Evolutionary conservation across 805 yeast species (phyloP), one percentile per base, ranked within the genome.

Genomic region (Candida fluviatilis): DNA sequence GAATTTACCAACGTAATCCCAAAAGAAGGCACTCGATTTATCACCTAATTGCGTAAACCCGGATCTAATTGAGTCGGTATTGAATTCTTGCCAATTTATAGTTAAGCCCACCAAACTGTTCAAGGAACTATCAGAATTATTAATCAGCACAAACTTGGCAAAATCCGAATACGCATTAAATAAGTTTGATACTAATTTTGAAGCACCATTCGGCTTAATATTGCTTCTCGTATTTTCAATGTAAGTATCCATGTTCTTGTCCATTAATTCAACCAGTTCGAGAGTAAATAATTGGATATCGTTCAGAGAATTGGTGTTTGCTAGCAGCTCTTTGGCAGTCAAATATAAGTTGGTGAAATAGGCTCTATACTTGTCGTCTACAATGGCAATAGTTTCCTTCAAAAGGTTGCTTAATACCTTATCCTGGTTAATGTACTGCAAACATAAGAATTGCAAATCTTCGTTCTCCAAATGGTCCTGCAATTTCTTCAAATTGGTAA

Each of bases 171-270:
- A 39, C 11, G n/a, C 15, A 18, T 35, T 34, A 27, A 43, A 43
- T 44, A 42, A 43, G 7, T 10, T 17, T 4, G 34, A n/a, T 13
- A 45, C 6, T 3, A 31, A 25, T 12, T 21, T 35, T 1, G 35
- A 21, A 1, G 40, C 25, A 13, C 26, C 34, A 13, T 23, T 18
- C 3, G 42, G 19, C 7, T 34, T 21, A 3, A 26, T 18, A 7
- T 14, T 19, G n/a, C 43, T 38, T 2, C 47, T 35, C 0, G 52
- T 30, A 11, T 36, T 31, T 11, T 46, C 42, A 21, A 64, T 54
- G 39, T 67, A 67, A 7, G 38, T 27, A 14, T 54, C 55, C 34
- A 63, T 44, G 37, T 63, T 56, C 8, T 40, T 39, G 26, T 62
- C 65, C 36, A 64, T 58, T 16, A 57, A 35, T 3, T 43, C 48